Evolutionary conservation across 148 eudicot genomes (phyloP).

Genomic region (Chenopodium suecicum): DNA sequence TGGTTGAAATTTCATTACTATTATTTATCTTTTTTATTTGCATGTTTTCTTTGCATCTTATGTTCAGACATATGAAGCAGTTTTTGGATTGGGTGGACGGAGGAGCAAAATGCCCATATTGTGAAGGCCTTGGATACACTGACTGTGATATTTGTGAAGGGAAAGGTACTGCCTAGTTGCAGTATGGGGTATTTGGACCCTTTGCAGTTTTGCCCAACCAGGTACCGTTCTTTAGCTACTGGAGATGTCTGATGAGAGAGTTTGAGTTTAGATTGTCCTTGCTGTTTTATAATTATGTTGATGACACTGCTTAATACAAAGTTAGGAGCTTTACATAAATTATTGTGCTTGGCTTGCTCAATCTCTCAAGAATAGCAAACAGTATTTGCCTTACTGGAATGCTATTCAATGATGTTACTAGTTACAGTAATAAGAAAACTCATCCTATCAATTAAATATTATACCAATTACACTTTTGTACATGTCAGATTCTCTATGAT

Average conservation of each 20-base stretch:
- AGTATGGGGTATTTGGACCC: not conserved
- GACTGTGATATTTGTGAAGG: slow-evolving; percentile 72
- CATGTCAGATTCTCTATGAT: not conserved
- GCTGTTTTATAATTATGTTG: no score
- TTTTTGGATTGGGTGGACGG: slow-evolving; percentile 94
- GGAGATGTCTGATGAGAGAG: not conserved
- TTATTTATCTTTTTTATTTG: not conserved
- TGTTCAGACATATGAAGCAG: slow-evolving; percentile 41
- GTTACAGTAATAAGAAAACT: not conserved
- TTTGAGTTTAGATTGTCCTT: not conserved
- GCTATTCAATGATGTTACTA: not conserved
- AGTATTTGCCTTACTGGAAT: not conserved
- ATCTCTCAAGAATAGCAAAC: not conserved
- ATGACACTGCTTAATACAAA: no score
- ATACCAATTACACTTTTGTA: not conserved
- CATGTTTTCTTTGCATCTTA: slow-evolving; percentile 7
- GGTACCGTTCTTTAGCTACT: slow-evolving; percentile 2
- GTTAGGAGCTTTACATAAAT: not conserved
- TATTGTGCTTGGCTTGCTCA: not conserved
- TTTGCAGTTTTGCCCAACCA: slow-evolving; percentile 7
- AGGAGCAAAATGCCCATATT: slow-evolving; percentile 79
- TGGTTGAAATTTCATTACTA: not conserved
- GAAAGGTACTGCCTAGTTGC: slow-evolving; percentile 28
- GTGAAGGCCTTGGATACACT: slow-evolving; percentile 74
- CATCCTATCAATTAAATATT: not conserved